Percentiles rank a stretch among this genome's conserved stretches.
Evolutionary conservation across 345 rosid genomes (phyloP).

Genomic region (Pistacia vera): DNA sequence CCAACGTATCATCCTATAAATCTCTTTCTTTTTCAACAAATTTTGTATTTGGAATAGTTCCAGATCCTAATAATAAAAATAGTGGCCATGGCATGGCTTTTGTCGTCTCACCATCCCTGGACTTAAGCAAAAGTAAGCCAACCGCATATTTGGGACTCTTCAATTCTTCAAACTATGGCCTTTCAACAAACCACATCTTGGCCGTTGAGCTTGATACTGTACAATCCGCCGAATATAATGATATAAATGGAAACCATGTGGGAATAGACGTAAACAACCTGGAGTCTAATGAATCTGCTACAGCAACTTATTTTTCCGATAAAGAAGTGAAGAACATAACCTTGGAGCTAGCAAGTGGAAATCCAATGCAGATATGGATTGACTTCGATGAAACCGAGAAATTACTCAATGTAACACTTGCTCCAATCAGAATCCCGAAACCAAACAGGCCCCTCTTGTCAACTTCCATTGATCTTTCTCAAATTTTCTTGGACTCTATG

Average conservation of each 20-base stretch:
- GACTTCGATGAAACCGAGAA: conserved; percentile 42
- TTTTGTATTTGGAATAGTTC: no score
- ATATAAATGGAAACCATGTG: not conserved
- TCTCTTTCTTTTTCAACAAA: not conserved
- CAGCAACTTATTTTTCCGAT: conserved; percentile 39
- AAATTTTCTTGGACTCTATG: conserved; percentile 12
- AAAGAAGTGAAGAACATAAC: conserved; percentile 13
- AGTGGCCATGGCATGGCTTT: no score
- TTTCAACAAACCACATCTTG: no score
- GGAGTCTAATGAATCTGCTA: conserved; percentile 20
- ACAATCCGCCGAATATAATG: no score
- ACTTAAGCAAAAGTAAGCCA: no score
- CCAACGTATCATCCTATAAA: not conserved
- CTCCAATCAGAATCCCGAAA: conserved; percentile 23
- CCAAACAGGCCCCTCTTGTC: conserved; percentile 43
- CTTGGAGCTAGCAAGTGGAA: conserved; percentile 33
- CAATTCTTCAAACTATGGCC: no score
- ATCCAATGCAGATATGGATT: conserved; percentile 53
- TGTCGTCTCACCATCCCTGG: no score
- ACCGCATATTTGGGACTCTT: no score
- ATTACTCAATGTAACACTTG: conserved; percentile 37
- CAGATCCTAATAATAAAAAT: no score
- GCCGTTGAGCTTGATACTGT: no score
- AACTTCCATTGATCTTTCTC: conserved; percentile 21
- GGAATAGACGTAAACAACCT: conserved; percentile 57